phyloP scores from a whole-genome alignment of 139 green algal species.

The Picochlorum sp. region DNA sequence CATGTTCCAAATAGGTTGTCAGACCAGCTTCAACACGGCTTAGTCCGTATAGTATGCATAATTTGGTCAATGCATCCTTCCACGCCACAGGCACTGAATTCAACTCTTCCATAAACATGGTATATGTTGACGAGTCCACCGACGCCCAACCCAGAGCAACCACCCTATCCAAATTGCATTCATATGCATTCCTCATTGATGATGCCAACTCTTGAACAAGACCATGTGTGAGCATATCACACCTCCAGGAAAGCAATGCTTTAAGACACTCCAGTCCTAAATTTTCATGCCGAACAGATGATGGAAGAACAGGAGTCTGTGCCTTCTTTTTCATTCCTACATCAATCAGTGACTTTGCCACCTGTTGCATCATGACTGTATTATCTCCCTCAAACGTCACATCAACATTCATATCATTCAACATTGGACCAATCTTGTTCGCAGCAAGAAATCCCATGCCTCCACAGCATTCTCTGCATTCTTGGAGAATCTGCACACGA shows the following conservation, averaged over 20 bases:
- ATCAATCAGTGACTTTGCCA: slow-evolving; percentile 36
- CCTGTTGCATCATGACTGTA: slow-evolving; percentile 82
- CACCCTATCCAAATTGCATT: slow-evolving; percentile 55
- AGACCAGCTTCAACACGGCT: slow-evolving; percentile 40
- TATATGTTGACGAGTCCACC: slow-evolving; percentile 47
- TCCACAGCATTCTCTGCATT: slow-evolving; percentile 73
- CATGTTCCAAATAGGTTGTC: slow-evolving; percentile 38
- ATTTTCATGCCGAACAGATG: background rate
- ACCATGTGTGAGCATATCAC: slow-evolving; percentile 26
- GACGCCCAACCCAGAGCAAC: slow-evolving; percentile 69
- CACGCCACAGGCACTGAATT: slow-evolving; percentile 10
- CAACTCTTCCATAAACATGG: slow-evolving; percentile 38
- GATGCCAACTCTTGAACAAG: slow-evolving; percentile 32
- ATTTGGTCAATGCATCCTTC: slow-evolving; percentile 15
- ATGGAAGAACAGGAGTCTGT: background rate
- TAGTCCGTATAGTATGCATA: slow-evolving; percentile 52
- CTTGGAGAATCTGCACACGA: slow-evolving; percentile 59
- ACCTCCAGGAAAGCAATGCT: slow-evolving; percentile 36
- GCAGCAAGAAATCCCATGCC: slow-evolving; percentile 67
- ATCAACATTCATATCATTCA: slow-evolving; percentile 83
- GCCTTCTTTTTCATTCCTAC: slow-evolving; percentile 12
- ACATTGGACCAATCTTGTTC: slow-evolving; percentile 79
- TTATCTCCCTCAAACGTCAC: slow-evolving; percentile 90
- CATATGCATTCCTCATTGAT: slow-evolving; percentile 27
- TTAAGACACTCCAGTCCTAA: slow-evolving; percentile 5